Evolutionary conservation across 2,329 filamentous ascomycete genomes (phyloP), one percentile per base, ranked within the genome.

Genomic region (Pseudogymnoascus sp.): DNA sequence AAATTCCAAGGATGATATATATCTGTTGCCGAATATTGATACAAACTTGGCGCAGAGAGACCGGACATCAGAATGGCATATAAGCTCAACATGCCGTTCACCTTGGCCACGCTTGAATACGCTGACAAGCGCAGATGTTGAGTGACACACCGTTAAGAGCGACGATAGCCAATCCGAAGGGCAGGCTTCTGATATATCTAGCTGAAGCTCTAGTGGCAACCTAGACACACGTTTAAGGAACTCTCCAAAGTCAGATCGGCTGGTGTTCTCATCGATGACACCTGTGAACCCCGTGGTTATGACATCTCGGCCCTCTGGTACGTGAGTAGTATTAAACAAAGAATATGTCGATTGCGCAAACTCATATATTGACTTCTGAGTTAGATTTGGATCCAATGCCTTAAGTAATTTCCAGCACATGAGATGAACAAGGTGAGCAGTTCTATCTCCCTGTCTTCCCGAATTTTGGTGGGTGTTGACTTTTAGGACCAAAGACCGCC

Each of bases 341-440:
- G 58, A 27, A 60, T 40, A 31, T 13, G 58, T 60, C 25, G 58
- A 60, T 35, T 45, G 15, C 13, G 58, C 58, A 27, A 60, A 60
- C 58, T 60, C 58, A 37, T 60, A 60, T 29, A 60, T 21, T 21
- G 58, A 60, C 29, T 10, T 27, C 18, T 15, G n/a, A 31, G 10
- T 60, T 10, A 37, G 35, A 8, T 15, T 42, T 6, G 31, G 6
- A 60, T 60, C 6, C 5, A 60, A 18, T 18, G 15, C 21, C 25
- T 25, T 60, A 7, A 60, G 25, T 6, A 60, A 40, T 31, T 60
- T 60, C 58, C 35, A 60, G 10, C 58, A 60, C n/a, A 27, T 6
- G n/a, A 60, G 6, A 40, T 60, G 58, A 29, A 60, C 8, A 40
- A 60, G 35, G n/a, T 60, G 40, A 60, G 58, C 58, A 15, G 25